Percentiles rank a stretch among this genome's conserved stretches.
Evolutionary conservation across 352 stramenopile species (phyloP).

Genomic region (Pilasporangium apinafurcum): DNA sequence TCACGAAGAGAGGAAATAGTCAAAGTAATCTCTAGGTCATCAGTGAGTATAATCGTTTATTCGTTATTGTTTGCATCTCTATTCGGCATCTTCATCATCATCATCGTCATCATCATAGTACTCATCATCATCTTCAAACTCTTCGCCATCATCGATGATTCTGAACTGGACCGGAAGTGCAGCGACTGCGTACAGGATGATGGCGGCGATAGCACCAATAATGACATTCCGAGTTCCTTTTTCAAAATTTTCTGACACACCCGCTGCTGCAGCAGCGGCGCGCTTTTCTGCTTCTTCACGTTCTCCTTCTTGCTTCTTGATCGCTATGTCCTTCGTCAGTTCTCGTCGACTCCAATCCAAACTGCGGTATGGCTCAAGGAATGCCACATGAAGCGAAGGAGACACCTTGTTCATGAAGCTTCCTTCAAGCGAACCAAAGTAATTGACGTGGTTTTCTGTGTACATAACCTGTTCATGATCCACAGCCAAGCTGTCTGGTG

Average conservation of each 20-base stretch:
- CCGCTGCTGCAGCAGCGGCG: constrained; percentile 8
- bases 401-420: constrained; percentile 75
- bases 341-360: constrained; percentile 81
- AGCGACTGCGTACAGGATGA: constrained; percentile 70
- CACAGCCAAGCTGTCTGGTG: constrained; percentile 30
- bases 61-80: constrained; percentile 2
- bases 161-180: constrained; percentile 53
- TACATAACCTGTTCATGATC: constrained; percentile 28
- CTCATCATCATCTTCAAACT: constrained; percentile 23
- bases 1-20: no score
- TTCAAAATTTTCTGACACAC: constrained; percentile 33
- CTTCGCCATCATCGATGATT: constrained; percentile 30
- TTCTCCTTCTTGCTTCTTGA: constrained; percentile 29
- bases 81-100: constrained; percentile 37
- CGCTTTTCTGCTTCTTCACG: constrained; percentile 18
- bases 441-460: constrained; percentile 74
- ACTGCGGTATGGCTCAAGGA: constrained; percentile 75
- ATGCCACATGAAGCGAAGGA: constrained; percentile 45
- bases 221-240: constrained; percentile 80
- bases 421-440: constrained; percentile 37
- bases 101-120: constrained; percentile 21
- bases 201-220: constrained; percentile 57
- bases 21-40: no score
- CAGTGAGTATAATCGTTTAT: no score
- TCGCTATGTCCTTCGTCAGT: constrained; percentile 39